These are phyloP conservation scores for Scytalidium lignicola DNA, from an alignment of 2,329 filamentous ascomycete genomes.

Conservation along the genomic window DNA sequence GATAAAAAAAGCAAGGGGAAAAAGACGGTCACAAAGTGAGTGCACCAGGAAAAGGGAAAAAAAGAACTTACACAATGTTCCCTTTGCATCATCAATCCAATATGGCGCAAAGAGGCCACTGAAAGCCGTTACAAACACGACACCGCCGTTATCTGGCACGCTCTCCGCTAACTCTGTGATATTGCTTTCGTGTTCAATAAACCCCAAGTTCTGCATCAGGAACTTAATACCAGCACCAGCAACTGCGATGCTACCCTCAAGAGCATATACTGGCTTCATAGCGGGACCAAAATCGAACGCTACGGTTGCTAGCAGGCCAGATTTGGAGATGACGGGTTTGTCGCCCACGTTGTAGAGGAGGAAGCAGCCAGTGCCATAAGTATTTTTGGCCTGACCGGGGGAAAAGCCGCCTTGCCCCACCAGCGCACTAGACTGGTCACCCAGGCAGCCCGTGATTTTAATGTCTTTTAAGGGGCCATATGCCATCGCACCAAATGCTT, in stretches of 20 bases:
- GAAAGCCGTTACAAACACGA: constrained; percentile 68
- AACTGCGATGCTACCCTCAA: constrained; percentile 74
- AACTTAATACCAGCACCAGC: constrained; percentile 74
- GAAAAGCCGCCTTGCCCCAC: constrained; percentile 76
- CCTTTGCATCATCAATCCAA: constrained; percentile 71
- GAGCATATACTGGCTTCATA: constrained; percentile 64
- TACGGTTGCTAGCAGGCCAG: constrained; percentile 72
- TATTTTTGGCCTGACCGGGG: constrained; percentile 76
- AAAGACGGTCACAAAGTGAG: too few species aligned
- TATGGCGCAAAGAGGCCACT: constrained; percentile 69
- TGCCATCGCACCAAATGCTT: constrained; percentile 61
- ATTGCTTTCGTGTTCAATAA: constrained; percentile 56
- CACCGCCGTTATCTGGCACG: constrained; percentile 63
- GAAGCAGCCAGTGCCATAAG: constrained; percentile 82
- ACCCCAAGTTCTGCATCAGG: constrained; percentile 59
- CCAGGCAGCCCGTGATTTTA: constrained; percentile 71
- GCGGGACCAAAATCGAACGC: constrained; percentile 67
- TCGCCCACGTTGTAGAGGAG: constrained; percentile 77
- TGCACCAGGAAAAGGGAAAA: too few species aligned
- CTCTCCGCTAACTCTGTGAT: constrained; percentile 60
- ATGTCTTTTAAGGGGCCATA: constrained; percentile 59
- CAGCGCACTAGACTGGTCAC: constrained; percentile 76
- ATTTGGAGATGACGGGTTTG: constrained; percentile 72
- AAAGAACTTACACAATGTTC: constrained; percentile 54
- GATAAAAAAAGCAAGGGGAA: background rate